Percentiles rank a stretch among this genome's conserved stretches.
Conservation (phyloP, 768 basidiomycete species). For the Pulveroboletus sp. region DNA sequence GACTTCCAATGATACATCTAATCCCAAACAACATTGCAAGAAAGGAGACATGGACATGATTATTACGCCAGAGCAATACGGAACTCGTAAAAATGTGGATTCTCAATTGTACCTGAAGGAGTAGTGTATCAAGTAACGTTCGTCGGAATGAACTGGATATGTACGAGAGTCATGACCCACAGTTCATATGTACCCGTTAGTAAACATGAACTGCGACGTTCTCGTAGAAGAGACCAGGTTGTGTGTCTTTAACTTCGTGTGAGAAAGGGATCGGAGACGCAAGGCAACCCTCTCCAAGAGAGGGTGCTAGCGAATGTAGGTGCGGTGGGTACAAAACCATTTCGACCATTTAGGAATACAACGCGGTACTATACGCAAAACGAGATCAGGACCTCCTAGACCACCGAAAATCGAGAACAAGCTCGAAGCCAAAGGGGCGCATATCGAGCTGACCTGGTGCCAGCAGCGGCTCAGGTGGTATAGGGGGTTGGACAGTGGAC, state of each 20-base stretch:
- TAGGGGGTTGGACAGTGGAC: constrained; percentile 6
- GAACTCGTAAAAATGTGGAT: background rate
- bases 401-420: constrained; percentile 77
- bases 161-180: background rate
- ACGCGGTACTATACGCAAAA: constrained; percentile 9
- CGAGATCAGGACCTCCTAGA: constrained; percentile 25
- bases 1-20: background rate
- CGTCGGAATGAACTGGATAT: background rate
- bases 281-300: background rate
- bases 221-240: constrained; percentile 1
- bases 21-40: background rate
- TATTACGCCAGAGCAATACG: background rate
- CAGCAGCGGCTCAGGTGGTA: constrained; percentile 16
- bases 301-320: background rate
- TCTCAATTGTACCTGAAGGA: background rate
- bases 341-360: constrained; percentile 19
- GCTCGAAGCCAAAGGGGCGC: constrained; percentile 62
- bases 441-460: constrained; percentile 62
- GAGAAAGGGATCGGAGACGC: background rate
- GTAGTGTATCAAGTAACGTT: background rate
- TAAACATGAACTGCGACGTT: too few relatives aligned
- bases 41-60: background rate
- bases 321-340: constrained; percentile 9
- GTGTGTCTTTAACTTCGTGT: background rate
- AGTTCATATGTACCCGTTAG: background rate